Evolutionary conservation across 192 early-diverging fungal genomes (phyloP), one percentile per base, ranked within the genome.

Genomic region (Cetraspora pellucida): DNA sequence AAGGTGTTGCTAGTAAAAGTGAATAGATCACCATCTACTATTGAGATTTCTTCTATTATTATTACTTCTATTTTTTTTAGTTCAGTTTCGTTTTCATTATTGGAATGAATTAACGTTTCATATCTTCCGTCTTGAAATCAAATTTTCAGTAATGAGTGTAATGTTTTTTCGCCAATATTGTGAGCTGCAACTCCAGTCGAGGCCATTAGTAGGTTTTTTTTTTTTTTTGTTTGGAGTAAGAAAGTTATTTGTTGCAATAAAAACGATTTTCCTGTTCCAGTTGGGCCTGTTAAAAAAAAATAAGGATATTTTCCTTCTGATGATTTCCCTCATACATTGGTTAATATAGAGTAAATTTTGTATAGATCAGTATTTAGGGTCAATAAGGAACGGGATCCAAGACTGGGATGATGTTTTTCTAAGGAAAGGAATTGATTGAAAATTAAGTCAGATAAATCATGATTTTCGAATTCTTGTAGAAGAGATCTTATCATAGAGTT

Each of bases 31-130:
- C 10, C 46, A 13, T 9, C 19, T 10, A 69, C n/a, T 45, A 69
- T 69, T 27, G 67, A 69, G 14, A 69, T 27, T 21, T 69, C 67
- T 10, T 69, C 67, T 16, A 69, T 69, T 50, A 69, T 69, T 9
- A 69, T 21, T 0, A 23, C 25, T 27, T 46, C 27, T 10, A 69
- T 50, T 69, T 69, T 19, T 25, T 9, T n/a, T 3, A 69, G 9
- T 49, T 69, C 44, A 4, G 10, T 50, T 69, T 50, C 21, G 3
- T 21, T 2, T 28, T 19, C 16, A n/a, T 49, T 4, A 13, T 47
- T 49, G n/a, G 19, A n/a, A 6, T n/a, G 27, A 7, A 21, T 21
- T 27, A 69, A 28, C 0, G 67, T 69, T 49, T 69, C 10, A 50
- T 47, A 69, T 27, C 27, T 23, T 7, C 6, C 6, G 1, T 46